Base-by-base conservation (phyloP, 2,329 filamentous ascomycete genomes). In the Colletotrichum liriopes region DNA sequence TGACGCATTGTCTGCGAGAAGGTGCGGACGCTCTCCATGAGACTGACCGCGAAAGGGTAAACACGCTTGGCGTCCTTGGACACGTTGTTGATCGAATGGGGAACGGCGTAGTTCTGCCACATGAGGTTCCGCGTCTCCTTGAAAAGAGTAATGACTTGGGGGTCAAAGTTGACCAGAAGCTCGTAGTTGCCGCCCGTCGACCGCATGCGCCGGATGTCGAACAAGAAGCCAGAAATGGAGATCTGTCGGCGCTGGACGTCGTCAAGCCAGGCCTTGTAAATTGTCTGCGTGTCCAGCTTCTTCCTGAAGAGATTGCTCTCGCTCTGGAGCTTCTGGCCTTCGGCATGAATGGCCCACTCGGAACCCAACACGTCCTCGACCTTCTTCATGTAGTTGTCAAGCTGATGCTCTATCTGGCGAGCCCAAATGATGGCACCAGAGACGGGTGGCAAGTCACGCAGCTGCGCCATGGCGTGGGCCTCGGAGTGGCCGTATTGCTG, bases 61-160 rank as follows among this genome's bases (percentile, higher is more conserved):
- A 99, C 96, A 65, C 96, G 91, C 83, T 98, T 98, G n/a, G 96
- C 97, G 81, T 99, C 96, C 82, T 98, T 99, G 1, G 97, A 97
- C 65, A 98, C 94, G 74, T 94, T 98, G 82, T 93, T 97, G 78
- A 99, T 94, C 18, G 94, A 92, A 81, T 99, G 96, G 11, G 97
- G 97, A 32, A 99, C 94, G 68, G 94, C 93, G 81, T 95, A 99
- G 75, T 94, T 96, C 74, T 98, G 92, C 96, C 96, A 99, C 16
- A 94, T 91, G 54, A 99, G 86, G 79, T 99, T 99, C 51, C 97
- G 92, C 35, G 97, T 97, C 85, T 99, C 96, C 80, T 99, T 99
- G 88, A 99, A 99, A 12, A 99, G 86, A 0, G 96, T 95, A 79
- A 99, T 99, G 68, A 98, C 94, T 80, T 99, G 96, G 16, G 94